Base-by-base conservation (phyloP, 2,329 filamentous ascomycete species). In the Verticillium dahliae region DNA sequence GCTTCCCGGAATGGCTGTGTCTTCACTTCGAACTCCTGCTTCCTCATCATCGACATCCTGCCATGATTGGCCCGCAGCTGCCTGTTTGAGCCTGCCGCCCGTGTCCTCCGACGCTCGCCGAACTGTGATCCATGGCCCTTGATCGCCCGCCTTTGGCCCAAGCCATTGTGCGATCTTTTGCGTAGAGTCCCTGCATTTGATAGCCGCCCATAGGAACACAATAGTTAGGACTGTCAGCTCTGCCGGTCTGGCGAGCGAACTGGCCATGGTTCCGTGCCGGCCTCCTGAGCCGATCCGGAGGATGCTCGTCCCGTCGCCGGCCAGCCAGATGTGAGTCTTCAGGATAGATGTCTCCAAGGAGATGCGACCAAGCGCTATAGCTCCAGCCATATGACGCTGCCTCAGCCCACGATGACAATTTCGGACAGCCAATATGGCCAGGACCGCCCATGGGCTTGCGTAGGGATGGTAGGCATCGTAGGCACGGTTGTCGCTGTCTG, bases 241-340 rank as follows among this genome's bases (percentile, higher is more conserved):
- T 34, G 58, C 33, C 45, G 45, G 18, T 27, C 45, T 52, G n/a
- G 18, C 45, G 18, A 52, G 45, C 18, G 18, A 11, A 10, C 45
- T 52, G 45, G 57, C 55, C n/a, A 4, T 22, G 7, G 18, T 13
- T n/a, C 45, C 45, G 15, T 39, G 56, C 11, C 15, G 31, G n/a
- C 45, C 41, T 18, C 57, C 60, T 10, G 65, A 41, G 10, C 66
- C 64, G 38, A 67, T 61, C 60, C 76, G 67, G 15, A 86, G 73
- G n/a, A 81, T 65, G 0, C 79, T 80, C 45, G 77, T 78, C 6
- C 80, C 78, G 66, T 86, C 81, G 9, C 78, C 81, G 9, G 81
- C 82, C 34, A 86, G 76, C 83, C 81, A 85, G 62, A 85, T 78
- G 68, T 87, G 85, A 66, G 80, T 80, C 65, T 85, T 82, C 62